Conservation (phyloP, 106 monocot genomes). For the Acorus gramineus region DNA sequence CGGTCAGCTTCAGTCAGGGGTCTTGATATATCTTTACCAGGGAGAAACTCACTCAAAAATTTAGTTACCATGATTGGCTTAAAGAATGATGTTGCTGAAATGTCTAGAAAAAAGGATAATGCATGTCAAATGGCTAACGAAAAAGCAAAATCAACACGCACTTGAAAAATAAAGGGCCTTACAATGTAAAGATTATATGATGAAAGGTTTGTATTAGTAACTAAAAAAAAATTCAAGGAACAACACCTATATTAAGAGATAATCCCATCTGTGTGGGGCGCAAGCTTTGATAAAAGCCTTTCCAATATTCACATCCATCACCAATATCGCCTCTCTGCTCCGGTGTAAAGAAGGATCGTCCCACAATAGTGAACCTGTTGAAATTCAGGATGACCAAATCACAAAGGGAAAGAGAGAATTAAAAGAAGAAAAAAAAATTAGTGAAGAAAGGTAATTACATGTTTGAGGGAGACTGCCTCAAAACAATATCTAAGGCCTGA, state of each 20-base stretch:
- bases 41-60: conserved; percentile 32
- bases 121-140: not conserved
- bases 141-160: not conserved
- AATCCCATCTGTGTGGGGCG: conserved; percentile 82
- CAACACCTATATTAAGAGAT: conserved; percentile 57
- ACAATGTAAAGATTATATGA: not conserved
- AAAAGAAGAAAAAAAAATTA: not conserved
- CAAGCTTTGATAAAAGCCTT: conserved; percentile 72
- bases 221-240: too few relatives aligned
- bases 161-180: too few relatives aligned
- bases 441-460: not conserved
- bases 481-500: conserved; percentile 12
- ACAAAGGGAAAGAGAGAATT: not conserved
- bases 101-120: conserved; percentile 21
- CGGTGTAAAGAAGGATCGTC: conserved; percentile 46
- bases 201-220: not conserved
- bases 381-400: not conserved
- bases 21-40: conserved; percentile 3
- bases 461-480: not conserved
- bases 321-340: conserved; percentile 17
- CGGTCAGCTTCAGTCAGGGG: conserved; percentile 29
- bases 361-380: conserved; percentile 26
- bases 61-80: conserved; percentile 20
- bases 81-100: conserved; percentile 50
- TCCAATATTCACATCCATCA: conserved; percentile 74